Percentiles rank a stretch among this genome's conserved stretches.
phyloP scores from a whole-genome alignment of 352 stramenopile genomes.

The Globisporangium spiculum region DNA sequence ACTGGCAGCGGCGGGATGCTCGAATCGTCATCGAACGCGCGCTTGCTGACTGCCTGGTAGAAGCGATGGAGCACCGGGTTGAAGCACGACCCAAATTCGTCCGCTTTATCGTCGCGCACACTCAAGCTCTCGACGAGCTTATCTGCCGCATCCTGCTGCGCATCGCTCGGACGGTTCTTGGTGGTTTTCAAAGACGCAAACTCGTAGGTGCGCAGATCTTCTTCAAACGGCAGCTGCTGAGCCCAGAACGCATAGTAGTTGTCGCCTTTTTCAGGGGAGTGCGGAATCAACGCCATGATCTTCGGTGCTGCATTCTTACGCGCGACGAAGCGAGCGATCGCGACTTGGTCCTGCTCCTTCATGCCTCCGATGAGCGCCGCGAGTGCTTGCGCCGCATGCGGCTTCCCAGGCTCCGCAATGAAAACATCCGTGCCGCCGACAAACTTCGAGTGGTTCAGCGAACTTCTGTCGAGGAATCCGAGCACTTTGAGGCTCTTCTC shows the following conservation, averaged over 20 bases:
- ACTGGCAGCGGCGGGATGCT: conserved; percentile 43
- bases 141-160: conserved; percentile 65
- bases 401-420: conserved; percentile 70
- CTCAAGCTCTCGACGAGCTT: conserved; percentile 74
- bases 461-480: conserved; percentile 58
- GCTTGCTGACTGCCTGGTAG: conserved; percentile 57
- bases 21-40: conserved; percentile 52
- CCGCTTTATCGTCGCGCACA: conserved; percentile 57
- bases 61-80: conserved; percentile 74
- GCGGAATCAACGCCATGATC: conserved; percentile 70
- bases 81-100: conserved; percentile 59
- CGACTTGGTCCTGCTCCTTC: conserved; percentile 54
- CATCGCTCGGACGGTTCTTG: conserved; percentile 44
- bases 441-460: conserved; percentile 56
- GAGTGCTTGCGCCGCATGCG: conserved; percentile 52
- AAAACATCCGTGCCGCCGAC: conserved; percentile 67
- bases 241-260: conserved; percentile 73
- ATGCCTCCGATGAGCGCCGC: conserved; percentile 66
- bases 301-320: conserved; percentile 78
- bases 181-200: conserved; percentile 60
- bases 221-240: conserved; percentile 75
- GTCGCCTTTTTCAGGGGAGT: conserved; percentile 33
- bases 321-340: conserved; percentile 73
- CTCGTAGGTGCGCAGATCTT: conserved; percentile 78
- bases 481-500: conserved; percentile 76